A percentile compares a stretch with the other conserved stretches of the same genome.
These are phyloP conservation scores for Solanum hybrid DNA, from an alignment of 305 asterid genomes.

Conservation along the genomic window DNA sequence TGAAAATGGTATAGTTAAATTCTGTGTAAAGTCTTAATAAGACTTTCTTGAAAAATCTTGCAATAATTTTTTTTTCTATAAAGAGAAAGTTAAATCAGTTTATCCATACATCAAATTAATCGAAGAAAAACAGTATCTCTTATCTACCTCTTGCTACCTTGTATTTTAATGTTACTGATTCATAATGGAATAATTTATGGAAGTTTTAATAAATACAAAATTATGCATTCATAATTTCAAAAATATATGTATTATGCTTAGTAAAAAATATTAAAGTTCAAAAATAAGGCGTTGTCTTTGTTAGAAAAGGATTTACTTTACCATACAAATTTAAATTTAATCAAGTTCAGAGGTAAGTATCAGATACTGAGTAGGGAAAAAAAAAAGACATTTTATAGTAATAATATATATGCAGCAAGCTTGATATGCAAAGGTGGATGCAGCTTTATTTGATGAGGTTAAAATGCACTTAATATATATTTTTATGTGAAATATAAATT, in stretches of 20 bases:
- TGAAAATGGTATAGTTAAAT: not conserved
- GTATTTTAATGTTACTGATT: not conserved
- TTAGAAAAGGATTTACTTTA: too few species aligned
- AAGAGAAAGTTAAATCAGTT: not conserved
- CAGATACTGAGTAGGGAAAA: too few species aligned
- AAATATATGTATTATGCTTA: not conserved
- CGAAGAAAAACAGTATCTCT: not conserved
- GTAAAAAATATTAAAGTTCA: not conserved
- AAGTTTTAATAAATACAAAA: too few species aligned
- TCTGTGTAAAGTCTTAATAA: not conserved
- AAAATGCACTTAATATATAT: not conserved
- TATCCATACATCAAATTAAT: not conserved
- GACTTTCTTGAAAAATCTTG: not conserved
- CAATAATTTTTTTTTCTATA: not conserved
- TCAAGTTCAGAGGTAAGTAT: too few species aligned
- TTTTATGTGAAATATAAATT: not conserved
- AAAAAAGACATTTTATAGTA: too few species aligned
- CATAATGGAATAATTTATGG: not conserved
- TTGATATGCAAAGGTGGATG: not conserved
- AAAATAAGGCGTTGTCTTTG: too few species aligned
- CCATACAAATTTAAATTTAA: too few species aligned
- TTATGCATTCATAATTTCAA: not conserved
- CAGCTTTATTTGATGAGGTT: not conserved
- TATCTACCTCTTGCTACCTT: not conserved
- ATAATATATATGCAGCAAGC: not conserved